Evolutionary conservation across 768 basidiomycete genomes (phyloP).

Genomic region (Suillus lakei): DNA sequence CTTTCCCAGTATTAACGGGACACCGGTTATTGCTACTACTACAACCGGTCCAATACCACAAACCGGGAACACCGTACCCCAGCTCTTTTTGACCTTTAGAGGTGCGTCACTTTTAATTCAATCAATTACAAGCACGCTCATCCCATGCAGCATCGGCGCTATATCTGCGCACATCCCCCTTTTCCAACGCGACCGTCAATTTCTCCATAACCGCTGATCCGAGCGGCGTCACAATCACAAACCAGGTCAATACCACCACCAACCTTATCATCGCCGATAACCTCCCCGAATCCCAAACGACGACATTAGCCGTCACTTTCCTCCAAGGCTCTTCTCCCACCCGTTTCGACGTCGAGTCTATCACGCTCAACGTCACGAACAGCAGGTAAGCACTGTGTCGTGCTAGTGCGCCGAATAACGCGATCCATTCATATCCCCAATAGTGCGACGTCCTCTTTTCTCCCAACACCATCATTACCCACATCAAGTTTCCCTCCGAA

Average conservation of each 20-base stretch:
- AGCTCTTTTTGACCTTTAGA: conserved; percentile 60
- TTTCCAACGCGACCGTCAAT: conserved; percentile 57
- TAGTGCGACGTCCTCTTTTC: conserved; percentile 32
- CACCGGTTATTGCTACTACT: conserved; percentile 36
- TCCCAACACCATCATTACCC: conserved; percentile 30
- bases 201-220: conserved; percentile 50
- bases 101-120: conserved; percentile 36
- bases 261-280: conserved; percentile 43
- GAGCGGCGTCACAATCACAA: conserved; percentile 38
- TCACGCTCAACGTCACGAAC: conserved; percentile 43
- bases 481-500: conserved; percentile 27
- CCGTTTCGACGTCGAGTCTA: conserved; percentile 43
- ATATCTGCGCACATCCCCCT: conserved; percentile 45
- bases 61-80: conserved; percentile 51
- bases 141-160: conserved; percentile 44
- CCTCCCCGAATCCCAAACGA: conserved; percentile 44
- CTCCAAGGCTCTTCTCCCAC: conserved; percentile 30
- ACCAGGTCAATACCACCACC: conserved; percentile 46
- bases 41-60: conserved; percentile 44
- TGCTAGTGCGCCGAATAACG: neutral
- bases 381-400: conserved; percentile 35
- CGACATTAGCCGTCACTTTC: conserved; percentile 49
- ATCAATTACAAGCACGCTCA: conserved; percentile 12
- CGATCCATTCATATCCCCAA: neutral
- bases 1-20: conserved; percentile 15